phyloP scores from a whole-genome alignment of 176 grass and related monocot genomes.

The Triticum aestivum region DNA sequence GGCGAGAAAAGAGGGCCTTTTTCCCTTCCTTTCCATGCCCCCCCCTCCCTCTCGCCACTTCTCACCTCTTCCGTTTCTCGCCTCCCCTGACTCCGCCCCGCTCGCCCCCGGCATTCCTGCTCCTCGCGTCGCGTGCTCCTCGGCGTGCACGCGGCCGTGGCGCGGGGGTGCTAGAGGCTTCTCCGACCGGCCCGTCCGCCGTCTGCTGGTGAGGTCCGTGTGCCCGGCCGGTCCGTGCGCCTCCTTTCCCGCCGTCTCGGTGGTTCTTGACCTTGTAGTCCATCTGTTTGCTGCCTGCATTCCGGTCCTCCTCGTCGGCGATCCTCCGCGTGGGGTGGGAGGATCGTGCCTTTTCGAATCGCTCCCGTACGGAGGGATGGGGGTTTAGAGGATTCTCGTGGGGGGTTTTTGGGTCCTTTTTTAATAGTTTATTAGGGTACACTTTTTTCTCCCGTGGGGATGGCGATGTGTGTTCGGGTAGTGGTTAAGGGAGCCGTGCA shows the following conservation, averaged over 20 bases:
- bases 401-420: not conserved
- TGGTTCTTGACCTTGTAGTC: not conserved
- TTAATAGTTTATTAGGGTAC: not conserved
- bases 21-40: not conserved
- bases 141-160: not conserved
- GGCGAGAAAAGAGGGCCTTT: not conserved
- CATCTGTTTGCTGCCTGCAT: not conserved
- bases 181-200: not conserved
- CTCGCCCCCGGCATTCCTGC: not conserved
- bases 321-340: not conserved
- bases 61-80: not conserved
- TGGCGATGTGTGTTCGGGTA: not conserved
- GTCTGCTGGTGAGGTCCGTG: not conserved
- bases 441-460: not conserved
- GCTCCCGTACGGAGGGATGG: not conserved
- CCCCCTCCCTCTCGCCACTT: not conserved
- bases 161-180: not conserved
- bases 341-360: not conserved
- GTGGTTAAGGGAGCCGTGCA: not conserved
- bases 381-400: not conserved
- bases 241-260: not conserved
- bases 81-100: not conserved
- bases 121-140: not conserved
- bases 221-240: not conserved
- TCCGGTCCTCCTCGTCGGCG: not conserved